Conservation (phyloP, 2,329 filamentous ascomycete species). For the Clarireedia sp. region DNA sequence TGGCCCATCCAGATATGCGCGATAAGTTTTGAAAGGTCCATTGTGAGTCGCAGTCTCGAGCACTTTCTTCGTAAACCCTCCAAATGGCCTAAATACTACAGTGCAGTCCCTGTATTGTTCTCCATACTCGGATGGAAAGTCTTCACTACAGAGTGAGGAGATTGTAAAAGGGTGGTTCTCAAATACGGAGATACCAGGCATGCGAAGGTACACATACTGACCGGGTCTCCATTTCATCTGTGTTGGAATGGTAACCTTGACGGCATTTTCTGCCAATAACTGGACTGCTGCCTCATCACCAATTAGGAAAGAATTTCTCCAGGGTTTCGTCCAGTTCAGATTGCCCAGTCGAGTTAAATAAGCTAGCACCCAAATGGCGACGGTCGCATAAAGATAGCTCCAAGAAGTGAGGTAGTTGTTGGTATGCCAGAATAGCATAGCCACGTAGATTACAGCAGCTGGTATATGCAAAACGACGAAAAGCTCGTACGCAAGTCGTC, state of each 20-base stretch:
- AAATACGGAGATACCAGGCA: conserved; percentile 84
- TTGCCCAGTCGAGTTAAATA: conserved; percentile 72
- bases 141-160: conserved; percentile 82
- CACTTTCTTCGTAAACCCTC: conserved; percentile 80
- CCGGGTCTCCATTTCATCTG: conserved; percentile 89
- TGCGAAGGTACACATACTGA: conserved; percentile 89
- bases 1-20: conserved; percentile 86
- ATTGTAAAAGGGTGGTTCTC: conserved; percentile 97
- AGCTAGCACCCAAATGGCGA: conserved; percentile 70
- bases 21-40: conserved; percentile 84
- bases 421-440: conserved; percentile 89
- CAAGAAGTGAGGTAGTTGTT: conserved; percentile 87
- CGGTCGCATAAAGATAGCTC: conserved; percentile 76
- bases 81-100: conserved; percentile 84
- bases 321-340: conserved; percentile 81
- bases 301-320: conserved; percentile 71
- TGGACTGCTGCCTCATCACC: conserved; percentile 89
- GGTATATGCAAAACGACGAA: conserved; percentile 80
- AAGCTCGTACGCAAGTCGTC: conserved; percentile 72
- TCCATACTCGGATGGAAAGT: conserved; percentile 87
- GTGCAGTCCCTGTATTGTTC: conserved; percentile 82
- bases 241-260: conserved; percentile 91
- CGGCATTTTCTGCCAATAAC: conserved; percentile 83
- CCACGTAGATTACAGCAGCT: conserved; percentile 71
- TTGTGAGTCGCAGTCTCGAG: conserved; percentile 76